Base-by-base conservation (phyloP, 2,329 filamentous ascomycete species). In the Gnomoniopsis smithogilvyi region DNA sequence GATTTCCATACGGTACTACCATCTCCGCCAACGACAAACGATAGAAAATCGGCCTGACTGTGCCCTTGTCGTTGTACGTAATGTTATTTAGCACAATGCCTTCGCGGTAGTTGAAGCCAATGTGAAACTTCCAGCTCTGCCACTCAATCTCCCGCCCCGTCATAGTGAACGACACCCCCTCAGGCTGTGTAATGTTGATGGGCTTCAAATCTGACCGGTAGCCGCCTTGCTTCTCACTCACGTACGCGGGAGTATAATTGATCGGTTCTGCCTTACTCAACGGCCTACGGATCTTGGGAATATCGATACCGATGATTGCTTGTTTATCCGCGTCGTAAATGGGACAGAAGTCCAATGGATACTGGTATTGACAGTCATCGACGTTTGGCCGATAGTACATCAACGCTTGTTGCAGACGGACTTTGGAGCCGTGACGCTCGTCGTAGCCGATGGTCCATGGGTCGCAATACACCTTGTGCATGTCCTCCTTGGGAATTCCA, bases 371-470 rank as follows among this genome's bases (percentile, higher is more conserved):
- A 72, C 85, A 91, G 76, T 94, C 90, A 68, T 96, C 92, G 19
- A 89, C 69, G 66, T 94, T 81, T 3, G 92, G 92, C 17, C 93
- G 87, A 74, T 96, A 97, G 79, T 97, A 97, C 92, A 96, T 96
- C 56, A 97, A 79, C 2, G 92, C 93, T 75, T 97, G 93, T 75
- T 97, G 93, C 3, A 96, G 83, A 56, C 93, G 87, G 47, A 91
- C 80, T 47, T 79, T 79, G 70, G 77, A 94, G 62, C 92, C 93
- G 67, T 92, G 95, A 48, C 93, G 88, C 76, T 96, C 91, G 67
- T 97, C 93, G 70, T 92, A 96, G 51, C 93, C 93, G 73, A 97
- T 96, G 1, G 93, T 96, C 93, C 93, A 97, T 12, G 91, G 92
- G 71, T 97, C 93, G 73, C 92, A 96, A 78, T 96, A 96, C 51